Percentiles rank a stretch among this genome's conserved stretches.
These are phyloP conservation scores for Wickerhamiella pararugosa DNA, from an alignment of 1,139 yeast genomes.

Conservation along the genomic window DNA sequence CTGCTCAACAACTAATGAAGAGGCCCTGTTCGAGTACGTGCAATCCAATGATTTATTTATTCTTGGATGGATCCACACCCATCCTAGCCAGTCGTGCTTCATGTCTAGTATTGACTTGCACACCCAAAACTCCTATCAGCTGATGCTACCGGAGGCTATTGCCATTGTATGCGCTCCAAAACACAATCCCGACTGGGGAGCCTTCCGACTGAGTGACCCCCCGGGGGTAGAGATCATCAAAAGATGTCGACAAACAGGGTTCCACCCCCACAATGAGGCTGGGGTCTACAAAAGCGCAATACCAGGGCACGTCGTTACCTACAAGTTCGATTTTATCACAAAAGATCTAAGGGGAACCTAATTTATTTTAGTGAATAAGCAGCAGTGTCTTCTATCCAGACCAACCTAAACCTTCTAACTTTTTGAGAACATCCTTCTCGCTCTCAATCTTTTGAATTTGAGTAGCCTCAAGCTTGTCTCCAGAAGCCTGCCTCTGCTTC, in stretches of 20 bases:
- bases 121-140: slow-evolving; percentile 47
- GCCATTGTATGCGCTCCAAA: slow-evolving; percentile 48
- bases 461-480: slow-evolving; percentile 82
- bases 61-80: slow-evolving; percentile 57
- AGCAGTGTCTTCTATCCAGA: neutral
- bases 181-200: slow-evolving; percentile 34
- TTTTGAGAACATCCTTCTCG: slow-evolving; percentile 64
- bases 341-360: slow-evolving; percentile 26
- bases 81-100: slow-evolving; percentile 51
- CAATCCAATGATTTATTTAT: slow-evolving; percentile 40
- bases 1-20: slow-evolving; percentile 43
- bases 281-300: slow-evolving; percentile 34
- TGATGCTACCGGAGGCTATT: slow-evolving; percentile 51
- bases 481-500: slow-evolving; percentile 69
- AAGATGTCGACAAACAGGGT: slow-evolving; percentile 31
- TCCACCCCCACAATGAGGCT: slow-evolving; percentile 42
- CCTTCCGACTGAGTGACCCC: slow-evolving; percentile 45
- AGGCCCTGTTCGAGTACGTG: slow-evolving; percentile 35
- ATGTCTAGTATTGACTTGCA: slow-evolving; percentile 46
- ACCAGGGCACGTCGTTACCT: slow-evolving; percentile 37
- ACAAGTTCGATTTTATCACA: slow-evolving; percentile 30
- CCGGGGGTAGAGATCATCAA: slow-evolving; percentile 41
- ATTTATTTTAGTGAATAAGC: neutral
- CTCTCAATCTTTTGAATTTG: slow-evolving; percentile 81
- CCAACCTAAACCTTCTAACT: slow-evolving; percentile 68